phyloP scores from a whole-genome alignment of 345 rosid genomes.

The Lumnitzera littorea region DNA sequence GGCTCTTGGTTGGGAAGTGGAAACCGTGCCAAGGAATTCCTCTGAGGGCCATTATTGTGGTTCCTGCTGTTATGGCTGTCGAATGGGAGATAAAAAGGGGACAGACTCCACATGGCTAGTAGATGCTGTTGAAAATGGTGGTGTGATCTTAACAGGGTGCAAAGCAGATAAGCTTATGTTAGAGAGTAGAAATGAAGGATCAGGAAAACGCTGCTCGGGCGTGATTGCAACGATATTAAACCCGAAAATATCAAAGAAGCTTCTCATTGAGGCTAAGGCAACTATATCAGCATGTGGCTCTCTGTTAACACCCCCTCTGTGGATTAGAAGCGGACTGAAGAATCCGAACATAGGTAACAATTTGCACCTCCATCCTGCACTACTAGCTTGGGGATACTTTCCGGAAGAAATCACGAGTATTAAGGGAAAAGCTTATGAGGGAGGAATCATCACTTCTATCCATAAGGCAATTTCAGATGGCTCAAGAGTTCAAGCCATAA shows the following conservation, averaged over 20 bases:
- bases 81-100: conserved; percentile 14
- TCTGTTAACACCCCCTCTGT: conserved; percentile 14
- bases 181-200: background rate
- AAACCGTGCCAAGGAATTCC: conserved; percentile 11
- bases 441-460: conserved; percentile 61
- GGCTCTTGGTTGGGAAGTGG: conserved; percentile 8
- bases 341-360: conserved; percentile 16
- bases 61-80: conserved; percentile 18
- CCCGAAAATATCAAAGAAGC: conserved; percentile 3
- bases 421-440: conserved; percentile 27
- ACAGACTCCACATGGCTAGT: conserved; percentile 16
- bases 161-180: conserved; percentile 14
- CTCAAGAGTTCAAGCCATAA: conserved; percentile 34
- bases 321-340: conserved; percentile 18
- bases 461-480: conserved; percentile 31
- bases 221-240: conserved; percentile 6
- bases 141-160: conserved; percentile 17
- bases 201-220: conserved; percentile 8
- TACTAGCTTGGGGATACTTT: conserved; percentile 18
- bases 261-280: conserved; percentile 15
- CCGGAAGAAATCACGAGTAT: conserved; percentile 6
- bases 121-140: conserved; percentile 17
- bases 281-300: conserved; percentile 20
- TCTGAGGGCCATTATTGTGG: conserved; percentile 17
- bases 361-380: conserved; percentile 13